Conservation (phyloP, 108 stramenopile species). For the Cyclostephanos tholiformis region DNA sequence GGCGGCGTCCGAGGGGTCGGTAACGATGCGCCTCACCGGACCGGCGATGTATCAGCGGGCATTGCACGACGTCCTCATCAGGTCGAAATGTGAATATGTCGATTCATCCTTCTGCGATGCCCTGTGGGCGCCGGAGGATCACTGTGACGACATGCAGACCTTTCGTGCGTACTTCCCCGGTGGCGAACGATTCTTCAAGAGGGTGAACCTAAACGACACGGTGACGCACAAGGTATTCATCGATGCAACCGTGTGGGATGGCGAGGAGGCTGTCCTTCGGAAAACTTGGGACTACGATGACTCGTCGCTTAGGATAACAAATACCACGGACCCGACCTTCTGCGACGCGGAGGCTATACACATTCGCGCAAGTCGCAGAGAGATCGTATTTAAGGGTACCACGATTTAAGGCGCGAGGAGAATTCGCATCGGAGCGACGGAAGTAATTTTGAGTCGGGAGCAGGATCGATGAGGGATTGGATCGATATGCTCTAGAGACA, state of each 20-base stretch:
- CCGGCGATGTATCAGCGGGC: conserved; percentile 23
- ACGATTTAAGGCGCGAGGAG: background rate
- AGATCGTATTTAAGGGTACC: background rate
- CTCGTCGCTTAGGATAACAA: background rate
- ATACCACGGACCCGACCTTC: conserved; percentile 1
- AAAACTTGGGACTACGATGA: background rate
- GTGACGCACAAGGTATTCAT: conserved; percentile 11
- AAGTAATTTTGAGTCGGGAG: background rate
- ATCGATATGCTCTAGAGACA: background rate
- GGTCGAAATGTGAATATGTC: conserved; percentile 2
- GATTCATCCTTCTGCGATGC: background rate
- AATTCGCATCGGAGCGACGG: background rate
- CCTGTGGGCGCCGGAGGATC: background rate
- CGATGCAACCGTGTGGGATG: background rate
- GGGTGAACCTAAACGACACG: conserved; percentile 15
- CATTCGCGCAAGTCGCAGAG: background rate
- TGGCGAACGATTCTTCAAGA: conserved; percentile 1
- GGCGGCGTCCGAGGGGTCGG: background rate
- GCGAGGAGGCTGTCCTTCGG: background rate
- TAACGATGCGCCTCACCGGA: conserved; percentile 12
- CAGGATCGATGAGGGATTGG: background rate
- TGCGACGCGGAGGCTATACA: conserved; percentile 10
- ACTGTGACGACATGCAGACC: conserved; percentile 12
- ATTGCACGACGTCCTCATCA: conserved; percentile 7
- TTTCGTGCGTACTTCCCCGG: conserved; percentile 10